These are phyloP conservation scores for Sphaerobolus stellatus DNA, from an alignment of 1,284 basidiomycete genomes.

Conservation along the genomic window DNA sequence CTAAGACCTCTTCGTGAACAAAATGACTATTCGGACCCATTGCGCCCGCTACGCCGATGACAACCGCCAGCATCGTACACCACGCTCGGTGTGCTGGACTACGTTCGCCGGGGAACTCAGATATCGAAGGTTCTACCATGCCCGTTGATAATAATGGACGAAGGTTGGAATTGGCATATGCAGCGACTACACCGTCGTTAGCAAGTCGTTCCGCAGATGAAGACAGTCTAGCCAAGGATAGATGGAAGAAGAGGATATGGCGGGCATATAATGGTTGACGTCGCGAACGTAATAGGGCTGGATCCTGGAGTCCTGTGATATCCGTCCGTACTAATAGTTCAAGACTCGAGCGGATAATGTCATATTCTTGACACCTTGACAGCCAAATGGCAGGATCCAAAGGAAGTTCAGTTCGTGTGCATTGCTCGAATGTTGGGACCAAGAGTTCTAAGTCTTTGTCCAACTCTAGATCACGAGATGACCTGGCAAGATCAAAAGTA, in stretches of 20 bases:
- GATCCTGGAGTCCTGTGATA: constrained; percentile 63
- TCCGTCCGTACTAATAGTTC: constrained; percentile 73
- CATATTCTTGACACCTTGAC: constrained; percentile 76
- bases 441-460: constrained; percentile 81
- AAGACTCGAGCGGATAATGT: constrained; percentile 75
- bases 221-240: constrained; percentile 77
- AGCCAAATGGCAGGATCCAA: constrained; percentile 76
- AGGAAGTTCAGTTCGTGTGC: constrained; percentile 56
- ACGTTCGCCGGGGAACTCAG: constrained; percentile 68
- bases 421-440: constrained; percentile 80
- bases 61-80: constrained; percentile 81
- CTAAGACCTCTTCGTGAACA: constrained; percentile 82
- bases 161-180: constrained; percentile 83
- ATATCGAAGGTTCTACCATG: constrained; percentile 63
- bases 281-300: constrained; percentile 56
- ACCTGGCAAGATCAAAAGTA: constrained; percentile 63
- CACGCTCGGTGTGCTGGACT: constrained; percentile 80
- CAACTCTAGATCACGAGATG: constrained; percentile 57
- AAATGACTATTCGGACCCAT: constrained; percentile 74
- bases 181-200: constrained; percentile 76
- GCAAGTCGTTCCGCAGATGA: constrained; percentile 83
- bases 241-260: constrained; percentile 81
- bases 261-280: constrained; percentile 70
- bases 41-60: constrained; percentile 70
- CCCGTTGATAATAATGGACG: constrained; percentile 75